Evolutionary conservation across 2,329 filamentous ascomycete species (phyloP).

Genomic region (Trichoderma oligosporum): DNA sequence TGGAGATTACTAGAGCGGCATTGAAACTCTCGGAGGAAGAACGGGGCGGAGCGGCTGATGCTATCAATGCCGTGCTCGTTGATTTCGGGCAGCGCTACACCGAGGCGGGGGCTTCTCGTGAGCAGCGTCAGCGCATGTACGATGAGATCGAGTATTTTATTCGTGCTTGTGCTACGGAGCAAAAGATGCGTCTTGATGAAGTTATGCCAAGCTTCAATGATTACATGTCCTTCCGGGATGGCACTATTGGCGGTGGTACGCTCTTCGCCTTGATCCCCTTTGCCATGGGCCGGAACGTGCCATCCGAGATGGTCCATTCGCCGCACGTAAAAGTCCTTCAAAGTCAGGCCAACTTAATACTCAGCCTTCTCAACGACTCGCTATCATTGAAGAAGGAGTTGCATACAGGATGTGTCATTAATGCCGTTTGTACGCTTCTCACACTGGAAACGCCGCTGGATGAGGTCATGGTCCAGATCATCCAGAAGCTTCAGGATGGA

Average conservation of each 20-base stretch:
- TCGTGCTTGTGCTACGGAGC: constrained; percentile 28
- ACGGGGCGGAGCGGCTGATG: constrained; percentile 17
- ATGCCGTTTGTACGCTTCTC: constrained; percentile 30
- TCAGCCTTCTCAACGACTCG: constrained; percentile 31
- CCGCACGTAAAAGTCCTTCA: constrained; percentile 22
- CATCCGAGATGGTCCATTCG: constrained; percentile 12
- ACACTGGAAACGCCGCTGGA: constrained; percentile 24
- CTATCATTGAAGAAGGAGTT: constrained; percentile 35
- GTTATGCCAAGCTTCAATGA: constrained; percentile 27
- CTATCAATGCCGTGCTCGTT: constrained; percentile 27
- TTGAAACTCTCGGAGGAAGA: constrained; percentile 13
- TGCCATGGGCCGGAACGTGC: constrained; percentile 21
- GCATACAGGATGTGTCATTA: constrained; percentile 27
- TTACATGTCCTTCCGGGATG: constrained; percentile 30
- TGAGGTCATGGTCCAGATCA: constrained; percentile 25
- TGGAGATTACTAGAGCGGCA: constrained; percentile 21
- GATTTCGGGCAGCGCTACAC: constrained; percentile 24
- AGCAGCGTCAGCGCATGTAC: constrained; percentile 19
- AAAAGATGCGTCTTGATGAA: constrained; percentile 26
- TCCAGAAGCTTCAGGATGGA: constrained; percentile 24
- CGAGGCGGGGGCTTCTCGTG: background rate
- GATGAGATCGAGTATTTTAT: constrained; percentile 28
- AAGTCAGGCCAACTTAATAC: constrained; percentile 26
- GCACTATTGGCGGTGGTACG: constrained; percentile 28
- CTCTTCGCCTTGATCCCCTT: constrained; percentile 30